Percentiles rank a stretch among this genome's conserved stretches.
These are phyloP conservation scores for Starmerella vaccinii DNA, from an alignment of 805 yeast species.

Conservation along the genomic window DNA sequence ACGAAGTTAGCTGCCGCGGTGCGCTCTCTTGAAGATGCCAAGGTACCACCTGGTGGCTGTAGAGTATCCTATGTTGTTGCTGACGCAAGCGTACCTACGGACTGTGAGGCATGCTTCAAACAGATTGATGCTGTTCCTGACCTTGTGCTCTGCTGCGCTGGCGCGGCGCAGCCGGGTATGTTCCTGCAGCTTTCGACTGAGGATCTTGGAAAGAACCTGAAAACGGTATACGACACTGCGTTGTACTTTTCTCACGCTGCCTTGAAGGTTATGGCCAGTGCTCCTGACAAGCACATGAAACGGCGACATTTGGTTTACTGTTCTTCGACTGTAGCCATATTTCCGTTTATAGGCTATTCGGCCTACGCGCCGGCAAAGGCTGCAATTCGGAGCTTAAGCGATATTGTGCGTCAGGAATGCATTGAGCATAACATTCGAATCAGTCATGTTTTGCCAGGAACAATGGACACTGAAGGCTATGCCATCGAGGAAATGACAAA, in stretches of 20 bases:
- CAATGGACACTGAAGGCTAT: conserved; percentile 81
- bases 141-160: conserved; percentile 76
- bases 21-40: conserved; percentile 34
- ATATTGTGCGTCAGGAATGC: conserved; percentile 72
- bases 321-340: conserved; percentile 73
- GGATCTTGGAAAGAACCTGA: conserved; percentile 53
- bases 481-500: conserved; percentile 71
- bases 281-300: conserved; percentile 21
- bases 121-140: conserved; percentile 46
- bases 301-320: conserved; percentile 48
- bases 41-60: conserved; percentile 15
- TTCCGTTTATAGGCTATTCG: conserved; percentile 81
- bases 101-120: conserved; percentile 40
- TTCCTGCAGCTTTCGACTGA: conserved; percentile 53
- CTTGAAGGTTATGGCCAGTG: conserved; percentile 29
- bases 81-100: conserved; percentile 52
- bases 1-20: conserved; percentile 37
- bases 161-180: conserved; percentile 68
- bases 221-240: conserved; percentile 63
- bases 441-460: conserved; percentile 75
- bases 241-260: conserved; percentile 59
- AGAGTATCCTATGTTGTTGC: conserved; percentile 40
- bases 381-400: conserved; percentile 66
- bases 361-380: conserved; percentile 87
- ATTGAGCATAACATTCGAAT: conserved; percentile 57